Base-by-base conservation (phyloP, 169 alveolate species). In the Plasmodium billcollinsi region DNA sequence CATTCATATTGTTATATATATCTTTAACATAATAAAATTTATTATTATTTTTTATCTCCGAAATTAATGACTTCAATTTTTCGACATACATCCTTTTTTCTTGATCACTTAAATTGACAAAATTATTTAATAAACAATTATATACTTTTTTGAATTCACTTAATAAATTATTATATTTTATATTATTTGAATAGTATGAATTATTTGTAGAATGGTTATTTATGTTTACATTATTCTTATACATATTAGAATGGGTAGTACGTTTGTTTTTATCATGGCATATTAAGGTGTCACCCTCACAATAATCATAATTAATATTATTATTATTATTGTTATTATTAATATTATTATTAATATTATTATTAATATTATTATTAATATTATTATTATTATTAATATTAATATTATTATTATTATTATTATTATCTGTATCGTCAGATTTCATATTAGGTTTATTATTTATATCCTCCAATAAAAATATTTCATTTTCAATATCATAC, bases 391-490 rank as follows among this genome's bases (percentile, higher is more conserved):
- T 24, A 24, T 24, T 24, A 24, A 0, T 24, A 24, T 24, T 24
- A 24, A 1, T 24, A 24, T 24, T 24, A 24, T 24, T 29, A 33
- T 14, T 26, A 61, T 49, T 58, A 45, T 47, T 59, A 7, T 63
- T 61, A 20, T 15, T 21, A 18, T 61, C 14, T 14, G 14, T 33
- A 18, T 14, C 0, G 15, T 24, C 12, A 8, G 43, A 3, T 61
- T 24, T n/a, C 0, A 24, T 14, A 14, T 15, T 12, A n/a, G 2
- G 2, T 15, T 14, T 73, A 5, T 6, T 49, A 54, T n/a, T 29
- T 15, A 15, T 50, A n/a, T 80, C 80, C 18, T 80, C 90, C 43
- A n/a, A 69, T 56, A 54, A 12, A 80, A 69, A 80, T 56, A 80
- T 69, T 21, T 69, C 70, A 14, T 43, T 33, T 21, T 80, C 90